Conservation (phyloP, 2,329 filamentous ascomycete species). For the Pestalotiopsis sp. region DNA sequence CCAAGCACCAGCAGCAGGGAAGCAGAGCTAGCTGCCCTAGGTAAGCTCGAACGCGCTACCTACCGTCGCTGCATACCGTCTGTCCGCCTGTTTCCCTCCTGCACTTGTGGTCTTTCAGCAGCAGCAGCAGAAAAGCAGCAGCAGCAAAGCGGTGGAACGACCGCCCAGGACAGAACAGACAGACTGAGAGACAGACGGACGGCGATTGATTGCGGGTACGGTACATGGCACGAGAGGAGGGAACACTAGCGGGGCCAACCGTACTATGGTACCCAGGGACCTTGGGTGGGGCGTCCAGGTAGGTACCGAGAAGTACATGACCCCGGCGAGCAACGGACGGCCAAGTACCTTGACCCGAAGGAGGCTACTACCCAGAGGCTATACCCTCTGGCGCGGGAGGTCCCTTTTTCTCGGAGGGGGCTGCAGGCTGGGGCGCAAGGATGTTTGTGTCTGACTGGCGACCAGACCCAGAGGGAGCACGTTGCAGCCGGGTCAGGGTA, state of each 20-base stretch:
- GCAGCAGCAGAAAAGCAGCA: neutral
- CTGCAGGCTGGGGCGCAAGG: conserved; percentile 10
- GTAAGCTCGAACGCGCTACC: neutral
- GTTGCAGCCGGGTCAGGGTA: conserved; percentile 3
- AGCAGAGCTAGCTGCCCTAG: neutral
- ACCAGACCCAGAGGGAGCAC: conserved; percentile 7
- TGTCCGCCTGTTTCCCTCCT: neutral
- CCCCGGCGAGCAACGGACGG: neutral
- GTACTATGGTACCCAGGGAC: conserved; percentile 4
- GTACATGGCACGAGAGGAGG: neutral
- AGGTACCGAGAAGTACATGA: conserved; percentile 12
- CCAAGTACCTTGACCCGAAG: neutral
- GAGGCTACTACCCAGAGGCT: conserved; percentile 10
- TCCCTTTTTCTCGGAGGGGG: conserved; percentile 14
- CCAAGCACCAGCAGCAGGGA: neutral
- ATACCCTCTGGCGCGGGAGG: conserved; percentile 17
- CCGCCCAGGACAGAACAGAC: neutral
- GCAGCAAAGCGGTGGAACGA: neutral
- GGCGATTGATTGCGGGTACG: neutral
- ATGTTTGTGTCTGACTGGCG: neutral
- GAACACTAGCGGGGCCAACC: conserved; percentile 16
- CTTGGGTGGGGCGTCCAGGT: conserved; percentile 11
- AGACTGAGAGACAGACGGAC: neutral
- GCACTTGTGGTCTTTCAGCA: neutral
- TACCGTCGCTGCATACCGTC: neutral